Percentiles rank a stretch among this genome's conserved stretches.
Evolutionary conservation across 495 filamentous ascomycete species (phyloP).

Genomic region (Annulohypoxylon nitens): DNA sequence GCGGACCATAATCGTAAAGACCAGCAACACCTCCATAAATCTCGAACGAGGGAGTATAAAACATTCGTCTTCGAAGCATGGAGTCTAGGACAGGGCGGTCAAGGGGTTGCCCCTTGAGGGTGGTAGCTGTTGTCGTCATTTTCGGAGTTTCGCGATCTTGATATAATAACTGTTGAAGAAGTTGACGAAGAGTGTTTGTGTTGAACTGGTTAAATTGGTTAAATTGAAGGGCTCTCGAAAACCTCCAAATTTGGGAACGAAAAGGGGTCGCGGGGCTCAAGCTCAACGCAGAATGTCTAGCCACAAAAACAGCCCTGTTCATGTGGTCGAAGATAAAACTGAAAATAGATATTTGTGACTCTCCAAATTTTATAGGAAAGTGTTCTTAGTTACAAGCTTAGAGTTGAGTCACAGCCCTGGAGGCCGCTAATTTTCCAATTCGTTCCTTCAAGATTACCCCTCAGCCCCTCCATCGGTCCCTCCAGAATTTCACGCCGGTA

Average conservation of each 20-base stretch:
- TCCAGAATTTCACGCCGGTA: slow-evolving; percentile 23
- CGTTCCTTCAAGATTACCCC: slow-evolving; percentile 28
- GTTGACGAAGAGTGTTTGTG: slow-evolving; percentile 1
- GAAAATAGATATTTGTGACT: slow-evolving; percentile 24
- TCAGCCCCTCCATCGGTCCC: slow-evolving; percentile 45
- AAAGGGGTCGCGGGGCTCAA: slow-evolving; percentile 24
- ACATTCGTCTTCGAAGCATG: slow-evolving; percentile 86
- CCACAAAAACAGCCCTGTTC: slow-evolving; percentile 20
- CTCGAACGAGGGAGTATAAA: slow-evolving; percentile 96
- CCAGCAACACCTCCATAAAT: slow-evolving; percentile 90
- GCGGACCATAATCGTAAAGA: slow-evolving; percentile 88
- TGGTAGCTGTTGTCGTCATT: slow-evolving; percentile 70
- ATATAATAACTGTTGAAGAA: neutral
- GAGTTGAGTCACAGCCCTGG: slow-evolving; percentile 39
- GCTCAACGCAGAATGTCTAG: slow-evolving; percentile 34
- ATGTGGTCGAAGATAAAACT: slow-evolving; percentile 23
- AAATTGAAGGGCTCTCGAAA: slow-evolving; percentile 12
- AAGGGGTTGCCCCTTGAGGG: slow-evolving; percentile 88
- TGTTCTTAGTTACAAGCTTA: slow-evolving; percentile 12
- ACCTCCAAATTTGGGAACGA: slow-evolving; percentile 12
- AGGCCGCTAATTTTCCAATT: slow-evolving; percentile 32
- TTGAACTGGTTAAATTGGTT: neutral
- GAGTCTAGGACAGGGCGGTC: slow-evolving; percentile 84
- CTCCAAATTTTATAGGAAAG: slow-evolving; percentile 30
- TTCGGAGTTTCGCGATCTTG: slow-evolving; percentile 7